Conservation (phyloP, 2,329 filamentous ascomycete species). For the Hymenoscyphus fraxineus region DNA sequence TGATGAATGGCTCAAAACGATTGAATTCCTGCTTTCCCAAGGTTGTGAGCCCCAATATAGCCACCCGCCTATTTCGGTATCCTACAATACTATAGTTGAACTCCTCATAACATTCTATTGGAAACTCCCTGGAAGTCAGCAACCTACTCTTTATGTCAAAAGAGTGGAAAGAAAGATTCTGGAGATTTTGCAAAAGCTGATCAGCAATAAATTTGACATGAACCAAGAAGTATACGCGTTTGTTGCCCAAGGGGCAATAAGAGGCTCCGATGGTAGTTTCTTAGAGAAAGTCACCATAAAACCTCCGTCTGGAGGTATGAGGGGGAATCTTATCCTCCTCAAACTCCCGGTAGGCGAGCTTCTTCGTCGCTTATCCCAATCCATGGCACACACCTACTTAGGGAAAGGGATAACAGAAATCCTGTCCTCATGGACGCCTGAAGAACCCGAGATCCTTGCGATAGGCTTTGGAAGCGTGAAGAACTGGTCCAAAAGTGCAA, state of each 20-base stretch:
- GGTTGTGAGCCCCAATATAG: neutral
- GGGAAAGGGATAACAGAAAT: neutral
- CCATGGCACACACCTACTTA: neutral
- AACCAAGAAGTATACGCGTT: neutral
- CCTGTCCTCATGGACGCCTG: neutral
- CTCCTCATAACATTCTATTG: neutral
- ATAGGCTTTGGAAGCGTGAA: neutral
- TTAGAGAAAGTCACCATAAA: neutral
- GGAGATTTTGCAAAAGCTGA: neutral
- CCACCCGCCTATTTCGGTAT: neutral
- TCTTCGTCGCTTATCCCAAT: neutral
- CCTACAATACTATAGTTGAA: neutral
- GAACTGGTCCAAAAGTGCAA: neutral
- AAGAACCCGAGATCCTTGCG: neutral
- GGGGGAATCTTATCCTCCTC: neutral
- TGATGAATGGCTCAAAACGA: neutral
- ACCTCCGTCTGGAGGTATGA: neutral
- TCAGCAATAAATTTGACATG: neutral
- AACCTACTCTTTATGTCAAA: neutral
- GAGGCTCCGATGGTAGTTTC: fast-evolving
- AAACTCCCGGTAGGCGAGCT: neutral
- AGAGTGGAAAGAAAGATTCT: neutral
- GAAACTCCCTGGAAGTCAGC: too few species aligned
- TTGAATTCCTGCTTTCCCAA: neutral
- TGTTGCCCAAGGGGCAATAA: neutral